Conservation (phyloP, 176 grass and related monocot species). For the Alloteropsis semialata region DNA sequence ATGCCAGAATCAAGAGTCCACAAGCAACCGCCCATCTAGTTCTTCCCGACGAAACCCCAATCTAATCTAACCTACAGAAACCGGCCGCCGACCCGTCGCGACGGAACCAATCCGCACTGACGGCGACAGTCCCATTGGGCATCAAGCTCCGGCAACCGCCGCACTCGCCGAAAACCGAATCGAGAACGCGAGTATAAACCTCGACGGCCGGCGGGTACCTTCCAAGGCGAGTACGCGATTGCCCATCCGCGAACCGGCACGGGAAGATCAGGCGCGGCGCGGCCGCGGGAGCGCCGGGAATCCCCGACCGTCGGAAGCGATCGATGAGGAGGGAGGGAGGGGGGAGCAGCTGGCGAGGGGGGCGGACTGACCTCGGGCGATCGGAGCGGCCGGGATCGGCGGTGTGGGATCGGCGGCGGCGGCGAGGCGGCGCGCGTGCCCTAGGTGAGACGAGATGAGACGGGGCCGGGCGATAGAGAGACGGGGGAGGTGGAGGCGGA, state of each 20-base stretch:
- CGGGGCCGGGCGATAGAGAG: neutral
- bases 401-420: neutral
- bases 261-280: neutral
- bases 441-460: constrained; percentile 31
- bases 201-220: neutral
- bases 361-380: constrained; percentile 22
- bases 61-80: neutral
- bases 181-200: neutral
- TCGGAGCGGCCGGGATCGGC: neutral
- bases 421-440: constrained; percentile 26
- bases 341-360: no score
- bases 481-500: neutral
- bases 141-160: neutral
- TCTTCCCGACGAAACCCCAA: neutral
- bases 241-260: neutral
- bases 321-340: neutral
- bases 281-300: neutral
- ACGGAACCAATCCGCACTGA: neutral
- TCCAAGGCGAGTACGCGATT: neutral
- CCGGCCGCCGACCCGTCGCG: neutral
- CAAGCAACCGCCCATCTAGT: neutral
- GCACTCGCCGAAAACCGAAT: neutral
- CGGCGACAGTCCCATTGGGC: neutral
- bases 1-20: neutral
- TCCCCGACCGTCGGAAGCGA: neutral